Conservation (phyloP, 768 basidiomycete species). For the Phanerochaete carnosa region DNA sequence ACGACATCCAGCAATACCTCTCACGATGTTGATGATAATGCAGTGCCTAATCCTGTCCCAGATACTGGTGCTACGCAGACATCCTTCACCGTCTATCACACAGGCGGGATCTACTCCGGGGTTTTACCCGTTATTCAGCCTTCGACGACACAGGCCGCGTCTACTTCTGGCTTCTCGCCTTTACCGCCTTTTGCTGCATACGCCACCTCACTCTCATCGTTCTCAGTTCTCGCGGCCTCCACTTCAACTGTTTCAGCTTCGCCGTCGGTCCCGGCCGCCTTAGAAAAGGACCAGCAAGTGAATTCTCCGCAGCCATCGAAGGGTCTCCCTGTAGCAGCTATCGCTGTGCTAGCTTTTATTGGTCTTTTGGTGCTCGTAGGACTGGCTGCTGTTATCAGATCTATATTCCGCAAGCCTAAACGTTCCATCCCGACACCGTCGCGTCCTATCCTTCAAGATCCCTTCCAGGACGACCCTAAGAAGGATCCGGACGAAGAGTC, state of each 20-base stretch:
- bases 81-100: not conserved
- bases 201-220: slow-evolving; percentile 7
- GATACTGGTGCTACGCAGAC: slow-evolving; percentile 28
- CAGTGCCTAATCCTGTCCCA: slow-evolving; percentile 49
- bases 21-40: slow-evolving; percentile 24
- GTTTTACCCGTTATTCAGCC: slow-evolving; percentile 18
- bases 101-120: slow-evolving; percentile 21
- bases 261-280: slow-evolving; percentile 12
- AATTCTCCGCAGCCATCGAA: slow-evolving; percentile 15
- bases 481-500: slow-evolving; percentile 52
- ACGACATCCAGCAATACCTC: not conserved
- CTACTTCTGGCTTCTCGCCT: slow-evolving; percentile 18
- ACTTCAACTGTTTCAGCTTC: not conserved
- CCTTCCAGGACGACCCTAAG: slow-evolving; percentile 41
- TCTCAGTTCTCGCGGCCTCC: not conserved
- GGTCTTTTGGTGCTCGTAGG: slow-evolving; percentile 46
- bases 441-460: slow-evolving; percentile 66
- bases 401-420: slow-evolving; percentile 47
- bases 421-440: slow-evolving; percentile 66
- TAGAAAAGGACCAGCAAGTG: slow-evolving; percentile 11
- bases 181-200: slow-evolving; percentile 16
- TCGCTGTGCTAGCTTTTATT: slow-evolving; percentile 53
- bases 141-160: slow-evolving; percentile 4
- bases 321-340: slow-evolving; percentile 44
- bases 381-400: slow-evolving; percentile 43